Evolutionary conservation across 768 basidiomycete species (phyloP).

Genomic region (Russula olivacea): DNA sequence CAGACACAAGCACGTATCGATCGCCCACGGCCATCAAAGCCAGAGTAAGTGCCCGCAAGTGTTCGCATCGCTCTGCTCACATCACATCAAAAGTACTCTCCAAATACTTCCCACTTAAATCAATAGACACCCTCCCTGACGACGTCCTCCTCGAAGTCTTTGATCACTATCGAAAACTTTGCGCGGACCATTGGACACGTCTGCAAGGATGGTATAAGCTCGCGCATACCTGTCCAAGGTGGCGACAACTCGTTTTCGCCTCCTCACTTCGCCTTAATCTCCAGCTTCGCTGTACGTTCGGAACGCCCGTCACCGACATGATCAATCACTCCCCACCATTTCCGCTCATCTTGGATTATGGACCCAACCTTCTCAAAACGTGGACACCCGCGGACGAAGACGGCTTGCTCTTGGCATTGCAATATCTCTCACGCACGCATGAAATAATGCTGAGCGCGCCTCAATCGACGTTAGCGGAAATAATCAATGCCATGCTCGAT

Average conservation of each 20-base stretch:
- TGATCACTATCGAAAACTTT: conserved; percentile 2
- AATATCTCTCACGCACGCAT: neutral
- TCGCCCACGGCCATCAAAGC: neutral
- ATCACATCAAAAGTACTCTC: neutral
- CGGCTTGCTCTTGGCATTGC: conserved; percentile 1
- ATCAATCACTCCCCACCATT: neutral
- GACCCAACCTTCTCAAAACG: neutral
- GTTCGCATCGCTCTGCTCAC: neutral
- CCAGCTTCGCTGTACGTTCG: conserved; percentile 16
- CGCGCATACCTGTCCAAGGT: conserved; percentile 9
- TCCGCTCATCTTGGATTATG: conserved; percentile 18
- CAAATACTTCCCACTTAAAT: conserved; percentile 11
- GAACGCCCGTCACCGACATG: conserved; percentile 5
- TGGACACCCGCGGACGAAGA: conserved; percentile 7
- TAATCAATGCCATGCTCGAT: conserved; percentile 4
- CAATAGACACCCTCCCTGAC: conserved; percentile 14
- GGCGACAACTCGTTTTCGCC: conserved; percentile 15
- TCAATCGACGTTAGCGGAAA: neutral
- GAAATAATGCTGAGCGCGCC: conserved; percentile 14
- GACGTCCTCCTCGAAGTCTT: conserved; percentile 17
- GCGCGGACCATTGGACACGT: neutral
- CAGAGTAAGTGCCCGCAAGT: neutral
- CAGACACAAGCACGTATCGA: neutral
- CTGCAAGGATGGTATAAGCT: conserved; percentile 18
- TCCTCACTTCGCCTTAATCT: conserved; percentile 15